Percentiles rank a stretch among this genome's conserved stretches.
phyloP scores from a whole-genome alignment of 2,329 filamentous ascomycete species.

The Paecilomyces variotii region DNA sequence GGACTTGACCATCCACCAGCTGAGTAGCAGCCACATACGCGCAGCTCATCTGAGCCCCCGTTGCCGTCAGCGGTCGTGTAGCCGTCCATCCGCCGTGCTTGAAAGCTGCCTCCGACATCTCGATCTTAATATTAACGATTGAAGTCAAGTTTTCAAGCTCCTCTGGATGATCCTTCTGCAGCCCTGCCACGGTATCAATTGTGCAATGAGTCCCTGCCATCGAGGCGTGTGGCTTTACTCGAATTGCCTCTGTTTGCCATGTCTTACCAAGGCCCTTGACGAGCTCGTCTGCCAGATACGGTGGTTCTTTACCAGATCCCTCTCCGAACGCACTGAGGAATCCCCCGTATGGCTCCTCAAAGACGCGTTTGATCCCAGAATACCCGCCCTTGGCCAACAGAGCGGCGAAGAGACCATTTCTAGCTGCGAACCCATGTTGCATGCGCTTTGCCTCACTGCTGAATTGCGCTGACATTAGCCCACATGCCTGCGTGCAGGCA shows the following conservation, averaged over 20 bases:
- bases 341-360: slow-evolving; percentile 35
- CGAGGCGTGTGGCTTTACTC: slow-evolving; percentile 31
- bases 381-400: slow-evolving; percentile 33
- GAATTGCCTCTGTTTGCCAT: slow-evolving; percentile 30
- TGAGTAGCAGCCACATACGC: slow-evolving; percentile 30
- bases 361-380: slow-evolving; percentile 35
- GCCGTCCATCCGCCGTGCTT: slow-evolving; percentile 31
- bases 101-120: slow-evolving; percentile 28
- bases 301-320: slow-evolving; percentile 19
- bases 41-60: slow-evolving; percentile 34
- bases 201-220: slow-evolving; percentile 30
- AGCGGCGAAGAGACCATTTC: slow-evolving; percentile 35
- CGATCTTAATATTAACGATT: slow-evolving; percentile 12
- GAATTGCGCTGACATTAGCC: slow-evolving; percentile 37
- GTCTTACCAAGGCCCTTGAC: slow-evolving; percentile 23
- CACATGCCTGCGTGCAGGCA: slow-evolving; percentile 33
- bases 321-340: slow-evolving; percentile 15
- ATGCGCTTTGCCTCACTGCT: slow-evolving; percentile 39
- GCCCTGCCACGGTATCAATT: slow-evolving; percentile 25
- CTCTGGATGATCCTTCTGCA: slow-evolving; percentile 23
- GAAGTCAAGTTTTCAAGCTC: slow-evolving; percentile 10
- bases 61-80: slow-evolving; percentile 24
- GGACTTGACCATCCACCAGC: slow-evolving; percentile 29
- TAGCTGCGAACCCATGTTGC: slow-evolving; percentile 40
- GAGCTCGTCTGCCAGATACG: slow-evolving; percentile 19